Conservation (phyloP, 306 rosid genomes). For the Sindora glabra region DNA sequence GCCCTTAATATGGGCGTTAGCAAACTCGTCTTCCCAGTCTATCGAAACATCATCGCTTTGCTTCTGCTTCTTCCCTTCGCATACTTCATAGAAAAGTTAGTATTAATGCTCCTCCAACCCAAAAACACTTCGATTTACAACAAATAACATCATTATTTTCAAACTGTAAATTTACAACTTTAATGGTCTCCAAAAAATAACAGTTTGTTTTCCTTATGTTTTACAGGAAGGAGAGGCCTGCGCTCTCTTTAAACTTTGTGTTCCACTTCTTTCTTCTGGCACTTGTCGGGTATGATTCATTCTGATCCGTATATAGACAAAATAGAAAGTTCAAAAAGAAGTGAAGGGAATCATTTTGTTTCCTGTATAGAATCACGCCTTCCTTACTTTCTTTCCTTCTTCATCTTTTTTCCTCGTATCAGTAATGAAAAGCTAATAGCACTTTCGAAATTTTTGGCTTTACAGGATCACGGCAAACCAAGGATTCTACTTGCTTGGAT, state of each 20-base stretch:
- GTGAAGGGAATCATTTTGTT: no score
- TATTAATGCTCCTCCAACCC: no score
- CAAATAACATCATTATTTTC: no score
- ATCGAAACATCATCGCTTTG: slow-evolving; percentile 79
- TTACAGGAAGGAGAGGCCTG: slow-evolving; percentile 89
- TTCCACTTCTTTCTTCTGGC: slow-evolving; percentile 84
- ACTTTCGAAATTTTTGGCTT: no score
- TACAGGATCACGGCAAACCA: slow-evolving; percentile 94
- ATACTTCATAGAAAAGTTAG: slow-evolving; percentile 77
- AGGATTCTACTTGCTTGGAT: slow-evolving; percentile 93
- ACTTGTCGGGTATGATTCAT: slow-evolving; percentile 89
- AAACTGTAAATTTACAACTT: no score
- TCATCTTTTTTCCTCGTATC: no score
- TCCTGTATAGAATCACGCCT: no score
- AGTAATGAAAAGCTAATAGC: no score
- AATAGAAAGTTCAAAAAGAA: no score
- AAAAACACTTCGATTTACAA: no score
- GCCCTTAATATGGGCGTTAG: slow-evolving; percentile 98
- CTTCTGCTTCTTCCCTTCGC: slow-evolving; percentile 88
- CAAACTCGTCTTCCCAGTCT: slow-evolving; percentile 90
- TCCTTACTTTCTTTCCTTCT: no score
- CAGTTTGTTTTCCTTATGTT: neutral
- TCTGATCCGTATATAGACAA: neutral
- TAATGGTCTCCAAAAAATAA: no score
- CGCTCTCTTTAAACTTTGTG: slow-evolving; percentile 56